phyloP scores from a whole-genome alignment of 139 green algal genomes.

The Tetraselmis striata region DNA sequence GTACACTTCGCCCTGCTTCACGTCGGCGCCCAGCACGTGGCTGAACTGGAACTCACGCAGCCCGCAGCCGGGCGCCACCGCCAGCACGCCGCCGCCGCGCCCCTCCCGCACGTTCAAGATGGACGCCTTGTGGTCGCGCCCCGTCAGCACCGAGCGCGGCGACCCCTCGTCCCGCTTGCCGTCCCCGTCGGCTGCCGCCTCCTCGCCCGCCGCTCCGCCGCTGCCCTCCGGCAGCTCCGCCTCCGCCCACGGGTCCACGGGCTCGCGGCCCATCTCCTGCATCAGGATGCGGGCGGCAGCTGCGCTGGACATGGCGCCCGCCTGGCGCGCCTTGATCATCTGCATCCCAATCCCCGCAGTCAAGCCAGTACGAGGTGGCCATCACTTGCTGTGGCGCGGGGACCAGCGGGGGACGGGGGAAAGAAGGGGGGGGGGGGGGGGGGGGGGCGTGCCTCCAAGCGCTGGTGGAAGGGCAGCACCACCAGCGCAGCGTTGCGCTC shows the following conservation, averaged over 20 bases:
- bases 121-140: background rate
- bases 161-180: background rate
- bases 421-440: background rate
- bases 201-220: background rate
- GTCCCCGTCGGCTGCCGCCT: background rate
- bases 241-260: constrained; percentile 1
- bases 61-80: constrained; percentile 10
- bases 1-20: constrained; percentile 4
- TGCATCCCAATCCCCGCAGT: background rate
- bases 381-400: too few relatives aligned
- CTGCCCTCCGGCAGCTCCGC: constrained; percentile 3
- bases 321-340: constrained; percentile 6
- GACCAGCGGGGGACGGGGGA: too few relatives aligned
- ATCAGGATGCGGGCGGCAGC: background rate
- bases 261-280: background rate
- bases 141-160: background rate
- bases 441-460: background rate
- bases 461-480: constrained; percentile 7
- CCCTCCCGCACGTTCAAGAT: background rate
- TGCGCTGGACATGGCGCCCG: background rate
- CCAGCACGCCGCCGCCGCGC: background rate
- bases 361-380: background rate
- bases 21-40: constrained; percentile 2
- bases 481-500: background rate
- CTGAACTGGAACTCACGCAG: constrained; percentile 22